A percentile compares a stretch with the other conserved stretches of the same genome.
Conservation (phyloP, 2,329 filamentous ascomycete genomes). For the Epichloe sylvatica region DNA sequence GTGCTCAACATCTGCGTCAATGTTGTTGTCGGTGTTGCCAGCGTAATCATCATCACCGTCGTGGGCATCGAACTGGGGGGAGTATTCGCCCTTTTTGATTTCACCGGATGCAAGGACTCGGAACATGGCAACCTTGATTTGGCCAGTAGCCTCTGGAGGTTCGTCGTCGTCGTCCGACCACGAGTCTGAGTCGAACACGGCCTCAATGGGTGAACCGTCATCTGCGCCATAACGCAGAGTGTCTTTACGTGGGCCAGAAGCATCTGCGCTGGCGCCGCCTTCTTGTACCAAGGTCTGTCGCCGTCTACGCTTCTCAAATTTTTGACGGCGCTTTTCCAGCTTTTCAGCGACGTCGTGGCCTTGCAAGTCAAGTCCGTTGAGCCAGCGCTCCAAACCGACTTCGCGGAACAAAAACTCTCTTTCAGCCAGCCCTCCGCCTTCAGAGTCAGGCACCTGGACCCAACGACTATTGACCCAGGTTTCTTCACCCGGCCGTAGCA, state of each 20-base stretch:
- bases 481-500: slow-evolving; percentile 84
- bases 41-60: slow-evolving; percentile 72
- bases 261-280: slow-evolving; percentile 19
- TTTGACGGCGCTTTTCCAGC: slow-evolving; percentile 75
- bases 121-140: slow-evolving; percentile 97
- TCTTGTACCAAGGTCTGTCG: slow-evolving; percentile 40
- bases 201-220: slow-evolving; percentile 59
- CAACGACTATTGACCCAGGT: slow-evolving; percentile 98
- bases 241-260: slow-evolving; percentile 27
- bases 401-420: slow-evolving; percentile 95
- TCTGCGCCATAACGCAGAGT: slow-evolving; percentile 73
- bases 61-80: slow-evolving; percentile 91
- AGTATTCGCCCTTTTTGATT: slow-evolving; percentile 97
- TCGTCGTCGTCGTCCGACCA: slow-evolving; percentile 73
- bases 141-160: slow-evolving; percentile 83
- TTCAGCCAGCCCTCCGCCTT: slow-evolving; percentile 89
- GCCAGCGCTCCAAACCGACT: slow-evolving; percentile 88
- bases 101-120: slow-evolving; percentile 89
- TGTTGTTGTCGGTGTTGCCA: slow-evolving; percentile 37
- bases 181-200: slow-evolving; percentile 53
- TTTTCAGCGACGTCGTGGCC: slow-evolving; percentile 82
- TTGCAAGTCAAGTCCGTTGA: slow-evolving; percentile 91
- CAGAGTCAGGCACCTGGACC: slow-evolving; percentile 83
- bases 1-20: slow-evolving; percentile 80
- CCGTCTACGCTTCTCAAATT: slow-evolving; percentile 55